Evolutionary conservation across 2,329 filamentous ascomycete species (phyloP).

Genomic region (Arthrobotrys pseudoclavata): DNA sequence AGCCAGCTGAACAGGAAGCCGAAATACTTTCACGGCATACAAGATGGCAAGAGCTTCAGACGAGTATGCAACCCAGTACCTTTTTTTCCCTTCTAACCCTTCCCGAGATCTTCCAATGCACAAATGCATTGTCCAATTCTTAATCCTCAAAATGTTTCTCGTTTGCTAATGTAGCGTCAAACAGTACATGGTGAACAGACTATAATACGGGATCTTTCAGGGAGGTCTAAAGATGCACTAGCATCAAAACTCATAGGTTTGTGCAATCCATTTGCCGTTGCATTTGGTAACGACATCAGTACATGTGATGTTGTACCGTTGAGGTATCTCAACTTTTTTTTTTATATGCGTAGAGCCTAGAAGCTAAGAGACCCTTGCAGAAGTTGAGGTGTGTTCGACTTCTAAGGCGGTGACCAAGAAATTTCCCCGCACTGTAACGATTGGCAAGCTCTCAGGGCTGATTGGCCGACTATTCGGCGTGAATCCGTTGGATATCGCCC

Average conservation of each 20-base stretch:
- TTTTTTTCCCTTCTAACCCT: background rate
- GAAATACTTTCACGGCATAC: slow-evolving; percentile 76
- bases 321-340: slow-evolving; percentile 13
- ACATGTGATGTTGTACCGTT: slow-evolving; percentile 23
- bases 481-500: slow-evolving; percentile 51
- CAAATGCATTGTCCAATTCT: slow-evolving; percentile 28
- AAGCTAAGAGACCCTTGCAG: slow-evolving; percentile 49
- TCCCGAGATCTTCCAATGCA: slow-evolving; percentile 20
- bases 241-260: slow-evolving; percentile 55
- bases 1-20: slow-evolving; percentile 70
- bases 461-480: slow-evolving; percentile 55
- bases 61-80: slow-evolving; percentile 72
- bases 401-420: slow-evolving; percentile 55
- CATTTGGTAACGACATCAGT: slow-evolving; percentile 24
- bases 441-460: slow-evolving; percentile 55
- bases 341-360: slow-evolving; percentile 23
- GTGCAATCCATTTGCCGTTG: slow-evolving; percentile 28
- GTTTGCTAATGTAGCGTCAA: slow-evolving; percentile 41
- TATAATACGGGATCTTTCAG: slow-evolving; percentile 44
- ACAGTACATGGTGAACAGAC: slow-evolving; percentile 57
- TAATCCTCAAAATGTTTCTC: slow-evolving; percentile 25
- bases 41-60: slow-evolving; percentile 80
- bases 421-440: slow-evolving; percentile 59
- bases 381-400: slow-evolving; percentile 34
- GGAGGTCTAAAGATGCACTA: slow-evolving; percentile 54